These are phyloP conservation scores for Boletus vermiculosoides DNA, from an alignment of 768 basidiomycete species.

Conservation along the genomic window DNA sequence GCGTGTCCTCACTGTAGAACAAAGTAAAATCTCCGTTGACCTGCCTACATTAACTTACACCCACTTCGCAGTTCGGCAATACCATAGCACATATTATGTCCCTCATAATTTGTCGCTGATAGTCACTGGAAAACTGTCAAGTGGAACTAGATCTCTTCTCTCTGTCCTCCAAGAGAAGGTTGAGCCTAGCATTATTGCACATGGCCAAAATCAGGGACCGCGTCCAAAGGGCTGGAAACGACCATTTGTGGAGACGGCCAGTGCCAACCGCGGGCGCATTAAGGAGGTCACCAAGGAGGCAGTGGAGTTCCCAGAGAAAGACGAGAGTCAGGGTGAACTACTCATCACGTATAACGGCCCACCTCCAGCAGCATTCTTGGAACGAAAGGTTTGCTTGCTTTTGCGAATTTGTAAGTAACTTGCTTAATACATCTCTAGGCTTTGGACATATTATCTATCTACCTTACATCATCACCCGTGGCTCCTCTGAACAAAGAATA, in stretches of 20 bases:
- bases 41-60: conserved; percentile 16
- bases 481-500: conserved; percentile 89
- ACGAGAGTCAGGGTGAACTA: conserved; percentile 92
- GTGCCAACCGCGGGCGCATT: conserved; percentile 58
- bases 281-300: conserved; percentile 53
- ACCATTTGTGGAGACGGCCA: conserved; percentile 88
- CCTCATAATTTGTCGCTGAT: conserved; percentile 92
- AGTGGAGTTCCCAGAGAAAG: conserved; percentile 94
- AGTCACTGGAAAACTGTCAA: conserved; percentile 82
- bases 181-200: conserved; percentile 76
- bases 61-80: conserved; percentile 67
- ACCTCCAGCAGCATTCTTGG: conserved; percentile 64
- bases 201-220: conserved; percentile 68
- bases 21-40: conserved; percentile 55
- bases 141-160: conserved; percentile 72
- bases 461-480: conserved; percentile 81
- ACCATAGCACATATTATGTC: conserved; percentile 87
- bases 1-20: conserved; percentile 78
- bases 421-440: conserved; percentile 48
- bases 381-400: conserved; percentile 53
- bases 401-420: neutral
- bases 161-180: conserved; percentile 79
- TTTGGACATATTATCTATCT: conserved; percentile 79
- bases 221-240: conserved; percentile 85
- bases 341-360: conserved; percentile 77